These are phyloP conservation scores for Ganoderma leucocontextum DNA, from an alignment of 1,284 basidiomycete species.

Conservation along the genomic window DNA sequence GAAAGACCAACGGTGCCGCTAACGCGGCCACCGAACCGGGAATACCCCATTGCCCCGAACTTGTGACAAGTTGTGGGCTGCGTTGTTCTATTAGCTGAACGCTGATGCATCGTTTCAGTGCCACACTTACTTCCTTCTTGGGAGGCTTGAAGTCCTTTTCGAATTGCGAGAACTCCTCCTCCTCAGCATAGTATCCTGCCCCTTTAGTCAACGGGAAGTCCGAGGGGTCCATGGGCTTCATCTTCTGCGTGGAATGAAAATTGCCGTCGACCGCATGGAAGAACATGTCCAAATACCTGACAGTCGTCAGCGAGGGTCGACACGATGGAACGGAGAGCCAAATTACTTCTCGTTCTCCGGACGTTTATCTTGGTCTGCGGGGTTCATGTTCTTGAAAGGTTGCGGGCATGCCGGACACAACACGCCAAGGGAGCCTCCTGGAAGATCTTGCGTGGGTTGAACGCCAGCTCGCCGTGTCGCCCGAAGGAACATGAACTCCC, in stretches of 20 bases:
- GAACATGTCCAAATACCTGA: not conserved
- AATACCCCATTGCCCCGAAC: conserved; percentile 14
- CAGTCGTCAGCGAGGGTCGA: too few relatives aligned
- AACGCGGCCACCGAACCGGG: not conserved
- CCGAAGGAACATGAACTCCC: conserved; percentile 26
- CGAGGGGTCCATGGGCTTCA: not conserved
- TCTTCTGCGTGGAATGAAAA: not conserved
- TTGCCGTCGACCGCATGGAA: not conserved
- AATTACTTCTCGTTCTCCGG: not conserved
- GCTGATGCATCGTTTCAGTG: too few relatives aligned
- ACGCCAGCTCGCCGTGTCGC: conserved; percentile 4
- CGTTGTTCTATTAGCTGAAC: not conserved
- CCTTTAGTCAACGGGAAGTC: not conserved
- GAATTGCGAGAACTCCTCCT: not conserved
- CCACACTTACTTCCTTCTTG: not conserved
- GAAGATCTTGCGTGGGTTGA: not conserved
- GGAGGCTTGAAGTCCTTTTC: not conserved
- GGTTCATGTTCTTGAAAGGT: conserved; percentile 34
- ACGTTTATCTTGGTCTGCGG: conserved; percentile 12
- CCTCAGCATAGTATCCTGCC: not conserved
- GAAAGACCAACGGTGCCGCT: not conserved
- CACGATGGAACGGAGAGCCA: not conserved
- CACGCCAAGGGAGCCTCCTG: conserved; percentile 1
- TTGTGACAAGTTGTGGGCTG: conserved; percentile 11
- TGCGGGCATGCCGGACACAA: conserved; percentile 35